Evolutionary conservation across 2,329 filamentous ascomycete genomes (phyloP), one percentile per base, ranked within the genome.

Genomic region (Botryotinia globosa): DNA sequence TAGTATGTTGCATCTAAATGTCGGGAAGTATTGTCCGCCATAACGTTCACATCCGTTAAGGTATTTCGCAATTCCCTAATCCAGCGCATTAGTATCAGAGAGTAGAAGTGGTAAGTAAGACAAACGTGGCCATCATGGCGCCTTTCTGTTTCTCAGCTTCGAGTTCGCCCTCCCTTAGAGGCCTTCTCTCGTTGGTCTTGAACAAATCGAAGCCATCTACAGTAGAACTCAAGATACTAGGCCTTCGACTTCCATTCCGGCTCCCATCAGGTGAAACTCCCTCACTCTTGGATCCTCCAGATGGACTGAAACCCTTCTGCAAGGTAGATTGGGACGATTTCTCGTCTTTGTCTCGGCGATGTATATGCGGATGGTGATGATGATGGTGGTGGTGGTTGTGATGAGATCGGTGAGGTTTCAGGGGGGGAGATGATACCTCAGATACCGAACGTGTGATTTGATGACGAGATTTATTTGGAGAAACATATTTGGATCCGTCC

Each of bases 1-100:
- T 92, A 92, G 82, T 94, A 94, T 4, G 90, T 90, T 73, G 91
- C 88, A 80, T 94, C 92, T 59, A 95, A 87, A 48, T 87, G 87
- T 74, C 87, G 85, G 25, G 90, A 92, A 37, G 90, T 88, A 34
- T 85, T 82, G 72, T 88, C 85, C 34, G 91, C 91, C 80, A 90
- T 86, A 45, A 85, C 83, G 76, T 86, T 86, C 18, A 94, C 84
- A 66, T 86, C 83, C 37, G 81, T 79, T 0, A 90, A 82, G 6
- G 87, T 85, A 72, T 85, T 85, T 75, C 84, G 84, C 32, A 90
- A 77, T 65, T 84, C 85, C 73, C 88, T 89, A 76, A 70, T n/a
- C 42, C 16, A 65, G 16, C 42, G 34, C 25, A 42, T 72, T 51
- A 71, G 74, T 70, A 54, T 63, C 65, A 54, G 45, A 70, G 25